Base-by-base conservation (phyloP, 2,329 filamentous ascomycete species). In the Exophiala sp. region DNA sequence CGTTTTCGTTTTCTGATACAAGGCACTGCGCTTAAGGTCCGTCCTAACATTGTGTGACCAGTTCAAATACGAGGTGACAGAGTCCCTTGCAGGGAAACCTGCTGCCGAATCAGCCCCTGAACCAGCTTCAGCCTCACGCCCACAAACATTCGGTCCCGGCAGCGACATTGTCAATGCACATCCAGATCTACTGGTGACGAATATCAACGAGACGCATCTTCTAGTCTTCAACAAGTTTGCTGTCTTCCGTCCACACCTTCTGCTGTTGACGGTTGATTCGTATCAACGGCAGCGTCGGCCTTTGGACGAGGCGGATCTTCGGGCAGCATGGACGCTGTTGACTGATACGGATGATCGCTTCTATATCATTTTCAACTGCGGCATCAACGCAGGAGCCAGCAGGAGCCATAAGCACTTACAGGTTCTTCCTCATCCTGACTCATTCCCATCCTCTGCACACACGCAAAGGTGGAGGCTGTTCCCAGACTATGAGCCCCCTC, bases 341-440 rank as follows among this genome's bases (percentile, higher is more conserved):
- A 53, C 55, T 2, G 43, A 52, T 0, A 52, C 69, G 11, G 48
- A 55, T 2, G 61, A 54, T 6, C 43, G 35, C 23, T 50, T 55
- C 13, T 55, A 68, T 22, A 21, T 73, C 58, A 62, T 68, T 41
- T 68, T 73, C 32, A 73, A 73, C 54, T 72, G 70, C 45, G 71
- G 71, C 13, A 64, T 66, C 22, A 66, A 70, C 22, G 68, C 66
- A 44, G 71, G 71, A 14, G 66, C 62, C 2, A 68, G 65, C 8
- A 65, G 70, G 46, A 66, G 68, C 2, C 70, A 74, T 59, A 73
- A 73, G 54, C 70, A 73, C 58, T 57, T 72, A 48, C 70, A 73
- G 48, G 50, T 72, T 1, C 63, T 73, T 27, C 66, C 64, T 0
- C 55, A 60, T 44, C 66, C 67, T 10, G 37, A 45, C 24, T 8